These are phyloP conservation scores for Sporisorium iseilematis-ciliati DNA, from an alignment of 1,284 basidiomycete genomes.

Conservation along the genomic window DNA sequence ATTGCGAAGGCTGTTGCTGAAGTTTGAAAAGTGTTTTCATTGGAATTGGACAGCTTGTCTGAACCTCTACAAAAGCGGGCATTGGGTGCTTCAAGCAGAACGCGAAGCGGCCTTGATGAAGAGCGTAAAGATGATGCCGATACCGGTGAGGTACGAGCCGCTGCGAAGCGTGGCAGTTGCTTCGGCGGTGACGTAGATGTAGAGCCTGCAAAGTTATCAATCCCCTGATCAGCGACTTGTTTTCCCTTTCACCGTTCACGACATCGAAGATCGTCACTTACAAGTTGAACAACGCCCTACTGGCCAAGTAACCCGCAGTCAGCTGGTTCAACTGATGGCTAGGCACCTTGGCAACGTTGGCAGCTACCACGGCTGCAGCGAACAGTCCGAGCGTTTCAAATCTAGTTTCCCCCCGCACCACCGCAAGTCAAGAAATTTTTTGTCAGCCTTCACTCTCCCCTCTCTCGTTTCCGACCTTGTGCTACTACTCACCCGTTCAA, in stretches of 20 bases:
- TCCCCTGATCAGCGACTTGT: too few species aligned
- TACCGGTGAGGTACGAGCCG: constrained; percentile 29
- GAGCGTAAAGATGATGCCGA: constrained; percentile 48
- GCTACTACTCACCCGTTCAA: constrained; percentile 34
- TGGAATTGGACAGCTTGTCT: not conserved
- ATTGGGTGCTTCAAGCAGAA: constrained; percentile 11
- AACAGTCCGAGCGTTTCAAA: constrained; percentile 46
- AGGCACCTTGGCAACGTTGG: constrained; percentile 58
- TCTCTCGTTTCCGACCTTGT: not conserved
- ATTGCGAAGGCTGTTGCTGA: constrained; percentile 37
- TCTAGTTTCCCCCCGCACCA: too few species aligned
- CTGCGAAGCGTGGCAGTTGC: constrained; percentile 23
- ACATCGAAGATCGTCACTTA: constrained; percentile 14
- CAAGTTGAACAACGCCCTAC: constrained; percentile 54
- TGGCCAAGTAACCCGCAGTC: constrained; percentile 49
- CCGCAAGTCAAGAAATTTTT: not conserved
- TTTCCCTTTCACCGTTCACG: too few species aligned
- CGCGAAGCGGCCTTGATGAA: constrained; percentile 50
- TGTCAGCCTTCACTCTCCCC: not conserved
- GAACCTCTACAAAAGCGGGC: too few species aligned
- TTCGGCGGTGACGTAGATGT: constrained; percentile 39
- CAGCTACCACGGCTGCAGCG: constrained; percentile 51
- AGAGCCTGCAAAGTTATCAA: constrained; percentile 27
- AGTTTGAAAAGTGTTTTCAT: constrained; percentile 2
- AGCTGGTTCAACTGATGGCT: constrained; percentile 50